These are phyloP conservation scores for Cardiospermum halicacabum DNA, from an alignment of 345 rosid species.

Conservation along the genomic window DNA sequence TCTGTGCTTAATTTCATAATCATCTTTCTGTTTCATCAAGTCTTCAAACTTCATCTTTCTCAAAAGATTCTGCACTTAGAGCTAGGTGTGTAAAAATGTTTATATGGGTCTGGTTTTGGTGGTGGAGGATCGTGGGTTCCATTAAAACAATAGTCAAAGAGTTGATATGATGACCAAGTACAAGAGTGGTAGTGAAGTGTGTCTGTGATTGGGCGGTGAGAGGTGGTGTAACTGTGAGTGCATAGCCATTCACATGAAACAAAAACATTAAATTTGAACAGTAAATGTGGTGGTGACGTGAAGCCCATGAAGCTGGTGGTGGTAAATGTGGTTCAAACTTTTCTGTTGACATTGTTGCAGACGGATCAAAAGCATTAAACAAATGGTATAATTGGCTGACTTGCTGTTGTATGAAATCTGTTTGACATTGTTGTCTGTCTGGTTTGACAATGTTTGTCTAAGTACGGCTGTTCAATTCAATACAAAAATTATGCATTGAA, in stretches of 20 bases:
- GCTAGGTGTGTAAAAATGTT: not conserved
- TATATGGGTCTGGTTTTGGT: constrained; percentile 3
- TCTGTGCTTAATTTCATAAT: constrained; percentile 27
- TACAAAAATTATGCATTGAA: no score
- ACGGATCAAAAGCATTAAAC: not conserved
- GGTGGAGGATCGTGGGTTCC: constrained; percentile 40
- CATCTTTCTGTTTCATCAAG: constrained; percentile 45
- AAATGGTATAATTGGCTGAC: not conserved
- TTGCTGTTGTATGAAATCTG: no score
- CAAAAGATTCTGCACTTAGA: not conserved
- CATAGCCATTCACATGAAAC: constrained; percentile 43
- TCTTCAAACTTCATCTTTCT: constrained; percentile 75
- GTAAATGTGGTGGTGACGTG: constrained; percentile 35
- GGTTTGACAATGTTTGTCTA: no score
- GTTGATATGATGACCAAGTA: not conserved
- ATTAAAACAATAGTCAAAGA: constrained; percentile 24
- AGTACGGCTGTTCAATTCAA: no score
- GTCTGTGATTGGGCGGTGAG: constrained; percentile 21
- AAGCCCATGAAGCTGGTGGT: constrained; percentile 63
- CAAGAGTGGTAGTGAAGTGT: constrained; percentile 20
- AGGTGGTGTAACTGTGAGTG: constrained; percentile 21
- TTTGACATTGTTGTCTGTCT: no score
- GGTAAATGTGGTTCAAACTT: constrained; percentile 1
- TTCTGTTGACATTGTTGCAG: constrained; percentile 3
- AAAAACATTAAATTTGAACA: constrained; percentile 9